These are phyloP conservation scores for Eragrostis curvula DNA, from an alignment of 176 grass and related monocot genomes.

Conservation along the genomic window DNA sequence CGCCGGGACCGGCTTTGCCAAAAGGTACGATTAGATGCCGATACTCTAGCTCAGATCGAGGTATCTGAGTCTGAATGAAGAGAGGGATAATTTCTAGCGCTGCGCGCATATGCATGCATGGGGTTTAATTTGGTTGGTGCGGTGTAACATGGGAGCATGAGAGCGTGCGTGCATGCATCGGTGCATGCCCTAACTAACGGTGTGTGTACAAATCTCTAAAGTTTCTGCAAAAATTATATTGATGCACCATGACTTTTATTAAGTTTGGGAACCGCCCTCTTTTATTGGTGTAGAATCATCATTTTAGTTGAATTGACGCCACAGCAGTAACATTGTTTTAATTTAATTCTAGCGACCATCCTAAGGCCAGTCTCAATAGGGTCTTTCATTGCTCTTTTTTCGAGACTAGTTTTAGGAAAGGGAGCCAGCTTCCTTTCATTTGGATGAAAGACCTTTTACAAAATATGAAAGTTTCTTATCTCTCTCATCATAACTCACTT, in stretches of 20 bases:
- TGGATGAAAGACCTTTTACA: too few species aligned
- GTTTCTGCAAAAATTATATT: neutral
- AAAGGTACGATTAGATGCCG: constrained; percentile 29
- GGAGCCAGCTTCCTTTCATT: too few species aligned
- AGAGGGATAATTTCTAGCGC: neutral
- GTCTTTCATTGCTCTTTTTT: too few species aligned
- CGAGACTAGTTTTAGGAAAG: too few species aligned
- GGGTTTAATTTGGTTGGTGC: neutral
- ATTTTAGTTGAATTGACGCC: neutral
- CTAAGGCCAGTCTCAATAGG: too few species aligned
- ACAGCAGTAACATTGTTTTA: neutral
- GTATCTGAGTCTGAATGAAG: neutral
- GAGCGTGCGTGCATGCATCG: neutral
- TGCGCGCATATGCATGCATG: neutral
- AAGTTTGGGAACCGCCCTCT: neutral
- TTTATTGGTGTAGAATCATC: neutral
- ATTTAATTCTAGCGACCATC: neutral
- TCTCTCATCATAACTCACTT: too few species aligned
- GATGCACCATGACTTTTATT: neutral
- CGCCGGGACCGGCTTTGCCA: constrained; percentile 30
- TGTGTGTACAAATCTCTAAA: neutral
- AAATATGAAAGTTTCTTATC: too few species aligned
- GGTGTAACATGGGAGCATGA: neutral
- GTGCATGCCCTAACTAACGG: neutral
- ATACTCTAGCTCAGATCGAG: neutral